Base-by-base conservation (phyloP, 148 eudicot genomes). In the Rhododendron simsii region DNA sequence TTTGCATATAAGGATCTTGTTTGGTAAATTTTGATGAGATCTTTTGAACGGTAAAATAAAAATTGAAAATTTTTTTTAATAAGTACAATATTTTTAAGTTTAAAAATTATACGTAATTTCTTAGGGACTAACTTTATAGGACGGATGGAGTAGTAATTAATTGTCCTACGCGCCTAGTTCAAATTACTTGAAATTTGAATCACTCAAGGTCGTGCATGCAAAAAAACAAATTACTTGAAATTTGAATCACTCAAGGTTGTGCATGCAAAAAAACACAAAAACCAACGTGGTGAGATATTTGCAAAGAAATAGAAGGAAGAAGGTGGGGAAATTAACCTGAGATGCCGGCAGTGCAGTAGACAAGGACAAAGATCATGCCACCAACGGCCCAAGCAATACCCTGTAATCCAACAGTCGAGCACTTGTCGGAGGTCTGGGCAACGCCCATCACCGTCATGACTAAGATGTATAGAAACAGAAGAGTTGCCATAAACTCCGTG, bases 361-460 rank as follows among this genome's bases (percentile, higher is more conserved):
- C 65, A 20, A 59, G 65, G 9, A 59, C 9, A 6, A 59, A 59
- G n/a, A 59, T 20, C 8, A 5, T 59, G 53, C 93, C 93, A 84
- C 93, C 93, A 50, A 88, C 87, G 51, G 92, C 88, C 93, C 93
- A 92, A 73, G 93, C 90, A 85, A 92, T 92, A 30, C 93, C 93
- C 81, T 92, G 92, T 82, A 92, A 84, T 21, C 93, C 93, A 50
- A 92, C 92, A 50, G 90, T 86, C 10, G 89, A 45, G 80, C 92
- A 92, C 86, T 87, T 89, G 47, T 85, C 80, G 4, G 83, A 48
- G 41, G 89, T 67, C 59, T 86, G 82, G 12, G 67, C 86, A 53
- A 90, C 91, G 10, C 92, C 93, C 88, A 92, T 89, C 23, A 90
- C 93, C 16, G 93, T 92, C 76, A 92, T 75, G 14, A 90, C 61